phyloP scores from a whole-genome alignment of 495 filamentous ascomycete genomes.

The Hypoxylon lienhwacheense region DNA sequence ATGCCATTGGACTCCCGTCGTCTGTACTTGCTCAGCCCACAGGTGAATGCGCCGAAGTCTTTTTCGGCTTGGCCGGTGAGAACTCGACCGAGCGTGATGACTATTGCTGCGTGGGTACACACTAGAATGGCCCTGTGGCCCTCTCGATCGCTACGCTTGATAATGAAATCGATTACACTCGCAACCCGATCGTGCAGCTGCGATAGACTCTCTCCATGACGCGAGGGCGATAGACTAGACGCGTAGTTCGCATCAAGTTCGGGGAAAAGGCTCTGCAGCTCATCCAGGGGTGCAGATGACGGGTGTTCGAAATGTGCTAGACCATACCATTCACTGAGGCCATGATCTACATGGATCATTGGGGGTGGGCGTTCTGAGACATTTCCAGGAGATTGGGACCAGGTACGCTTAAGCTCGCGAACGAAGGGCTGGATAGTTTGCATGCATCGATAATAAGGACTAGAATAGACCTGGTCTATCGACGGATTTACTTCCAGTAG shows the following conservation, averaged over 20 bases:
- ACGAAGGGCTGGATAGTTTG: conserved; percentile 80
- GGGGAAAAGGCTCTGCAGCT: conserved; percentile 67
- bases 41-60: conserved; percentile 88
- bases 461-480: conserved; percentile 76
- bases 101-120: conserved; percentile 85
- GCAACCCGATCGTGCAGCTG: conserved; percentile 81
- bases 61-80: conserved; percentile 72
- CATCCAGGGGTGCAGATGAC: conserved; percentile 61
- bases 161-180: conserved; percentile 67
- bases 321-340: conserved; percentile 92
- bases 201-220: conserved; percentile 72
- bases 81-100: conserved; percentile 81
- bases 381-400: conserved; percentile 14
- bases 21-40: conserved; percentile 66
- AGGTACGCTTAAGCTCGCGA: conserved; percentile 8
- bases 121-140: conserved; percentile 69
- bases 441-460: conserved; percentile 89
- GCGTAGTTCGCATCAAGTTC: conserved; percentile 56
- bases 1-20: conserved; percentile 12
- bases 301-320: conserved; percentile 80
- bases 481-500: conserved; percentile 63
- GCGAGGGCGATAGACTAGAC: conserved; percentile 64
- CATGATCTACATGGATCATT: conserved; percentile 69
- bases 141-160: conserved; percentile 67
- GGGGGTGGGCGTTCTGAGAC: conserved; percentile 7